Evolutionary conservation across 2,329 filamentous ascomycete species (phyloP).

Genomic region (Penicillium palitans): DNA sequence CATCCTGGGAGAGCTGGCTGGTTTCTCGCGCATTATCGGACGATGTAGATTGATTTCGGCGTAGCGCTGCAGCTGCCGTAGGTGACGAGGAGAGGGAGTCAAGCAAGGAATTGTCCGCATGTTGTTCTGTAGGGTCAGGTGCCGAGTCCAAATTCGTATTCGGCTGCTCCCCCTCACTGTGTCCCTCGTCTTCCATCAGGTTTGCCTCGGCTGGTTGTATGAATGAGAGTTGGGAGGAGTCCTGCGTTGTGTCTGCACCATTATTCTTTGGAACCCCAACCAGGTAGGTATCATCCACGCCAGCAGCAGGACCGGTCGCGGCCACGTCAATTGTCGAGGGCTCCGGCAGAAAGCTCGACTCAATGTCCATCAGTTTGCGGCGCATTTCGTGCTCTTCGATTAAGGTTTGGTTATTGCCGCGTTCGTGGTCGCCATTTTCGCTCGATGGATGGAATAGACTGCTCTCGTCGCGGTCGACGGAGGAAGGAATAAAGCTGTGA

Average conservation of each 20-base stretch:
- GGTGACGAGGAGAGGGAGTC: conserved; percentile 49
- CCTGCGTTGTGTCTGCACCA: conserved; percentile 16
- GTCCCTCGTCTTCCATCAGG: conserved; percentile 18
- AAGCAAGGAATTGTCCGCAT: conserved; percentile 36
- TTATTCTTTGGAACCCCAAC: conserved; percentile 39
- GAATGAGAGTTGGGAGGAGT: conserved; percentile 30
- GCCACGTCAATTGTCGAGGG: conserved; percentile 47
- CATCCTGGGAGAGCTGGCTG: conserved; percentile 26
- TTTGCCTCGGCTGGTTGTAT: conserved; percentile 27
- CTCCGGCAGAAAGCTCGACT: conserved; percentile 64
- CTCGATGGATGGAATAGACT: conserved; percentile 33
- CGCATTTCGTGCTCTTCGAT: conserved; percentile 61
- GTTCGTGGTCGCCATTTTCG: conserved; percentile 37
- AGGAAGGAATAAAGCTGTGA: conserved; percentile 32
- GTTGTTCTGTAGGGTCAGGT: not conserved
- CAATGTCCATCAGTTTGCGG: conserved; percentile 60
- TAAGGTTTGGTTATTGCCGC: conserved; percentile 42
- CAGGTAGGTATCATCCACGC: conserved; percentile 47
- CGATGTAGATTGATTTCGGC: conserved; percentile 40
- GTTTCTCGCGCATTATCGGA: conserved; percentile 24
- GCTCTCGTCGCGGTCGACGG: conserved; percentile 38
- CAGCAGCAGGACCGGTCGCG: conserved; percentile 26
- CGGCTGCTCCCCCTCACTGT: not conserved
- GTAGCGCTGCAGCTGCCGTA: conserved; percentile 45
- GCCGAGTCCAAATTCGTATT: not conserved